Percentiles rank a stretch among this genome's conserved stretches.
Conservation (phyloP, 1,139 yeast genomes). For the Casaregolazyma lundiana region DNA sequence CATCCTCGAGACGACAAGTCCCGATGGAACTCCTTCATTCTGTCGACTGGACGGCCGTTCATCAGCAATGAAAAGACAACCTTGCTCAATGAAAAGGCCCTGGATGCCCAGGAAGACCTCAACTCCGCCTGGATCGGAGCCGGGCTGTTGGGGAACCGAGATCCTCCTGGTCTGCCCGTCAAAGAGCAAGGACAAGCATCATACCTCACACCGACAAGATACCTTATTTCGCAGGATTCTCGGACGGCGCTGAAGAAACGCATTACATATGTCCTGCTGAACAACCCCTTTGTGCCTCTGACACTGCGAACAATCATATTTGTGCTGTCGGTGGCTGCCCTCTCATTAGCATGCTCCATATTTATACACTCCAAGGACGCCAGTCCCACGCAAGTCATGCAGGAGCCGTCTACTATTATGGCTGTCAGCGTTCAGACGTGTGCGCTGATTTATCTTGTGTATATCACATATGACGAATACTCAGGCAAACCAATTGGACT, state of each 20-base stretch:
- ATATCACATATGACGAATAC: constrained; percentile 87
- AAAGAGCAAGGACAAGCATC: not conserved
- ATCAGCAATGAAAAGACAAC: constrained; percentile 10
- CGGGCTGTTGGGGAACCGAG: not conserved
- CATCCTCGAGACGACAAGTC: constrained; percentile 10
- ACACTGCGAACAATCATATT: constrained; percentile 67
- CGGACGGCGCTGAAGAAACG: constrained; percentile 59
- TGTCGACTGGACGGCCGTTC: constrained; percentile 19
- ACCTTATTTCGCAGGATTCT: constrained; percentile 28
- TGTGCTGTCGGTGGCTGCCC: constrained; percentile 32
- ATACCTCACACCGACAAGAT: constrained; percentile 21
- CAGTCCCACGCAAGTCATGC: constrained; percentile 49
- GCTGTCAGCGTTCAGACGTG: constrained; percentile 78
- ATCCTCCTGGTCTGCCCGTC: not conserved
- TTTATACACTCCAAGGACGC: constrained; percentile 26
- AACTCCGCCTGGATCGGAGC: constrained; percentile 22
- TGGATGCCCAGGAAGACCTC: constrained; percentile 21
- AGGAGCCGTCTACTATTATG: constrained; percentile 90
- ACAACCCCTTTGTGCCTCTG: constrained; percentile 78
- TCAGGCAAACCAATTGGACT: constrained; percentile 87
- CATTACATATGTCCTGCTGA: constrained; percentile 54
- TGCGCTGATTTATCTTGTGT: constrained; percentile 71
- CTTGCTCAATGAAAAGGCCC: constrained; percentile 20
- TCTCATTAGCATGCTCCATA: constrained; percentile 29
- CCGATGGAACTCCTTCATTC: constrained; percentile 22